A percentile compares a stretch with the other conserved stretches of the same genome.
Conservation (phyloP, 306 rosid species). For the Prosopis cineraria region DNA sequence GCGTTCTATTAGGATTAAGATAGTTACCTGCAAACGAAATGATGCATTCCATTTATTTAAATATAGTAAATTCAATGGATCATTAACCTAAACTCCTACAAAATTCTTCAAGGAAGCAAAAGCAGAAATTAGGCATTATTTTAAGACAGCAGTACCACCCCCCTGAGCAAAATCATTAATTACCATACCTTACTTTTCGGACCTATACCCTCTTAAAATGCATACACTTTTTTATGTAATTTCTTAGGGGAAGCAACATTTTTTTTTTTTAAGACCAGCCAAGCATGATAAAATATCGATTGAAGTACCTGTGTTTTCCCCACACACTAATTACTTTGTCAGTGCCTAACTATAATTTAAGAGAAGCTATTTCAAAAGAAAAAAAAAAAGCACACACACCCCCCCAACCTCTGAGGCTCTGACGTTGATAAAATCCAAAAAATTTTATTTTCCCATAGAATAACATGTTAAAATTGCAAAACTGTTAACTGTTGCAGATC, state of each 20-base stretch:
- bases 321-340: not conserved
- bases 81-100: not conserved
- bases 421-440: not conserved
- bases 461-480: not conserved
- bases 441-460: not conserved
- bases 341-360: not conserved
- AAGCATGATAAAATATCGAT: not conserved
- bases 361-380: not conserved
- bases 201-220: not conserved
- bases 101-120: not conserved
- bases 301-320: not conserved
- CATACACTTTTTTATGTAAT: not conserved
- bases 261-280: not conserved
- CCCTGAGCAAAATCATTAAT: not conserved
- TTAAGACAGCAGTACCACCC: not conserved
- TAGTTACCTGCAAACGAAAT: not conserved
- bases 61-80: not conserved
- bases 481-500: conserved; percentile 4
- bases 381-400: not conserved
- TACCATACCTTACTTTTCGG: not conserved
- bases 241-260: not conserved
- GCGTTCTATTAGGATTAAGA: not conserved
- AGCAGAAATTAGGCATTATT: not conserved
- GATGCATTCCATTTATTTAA: not conserved
- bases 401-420: too few relatives aligned